phyloP scores from a whole-genome alignment of 176 grass and related monocot species.

The Hordeum marinum region DNA sequence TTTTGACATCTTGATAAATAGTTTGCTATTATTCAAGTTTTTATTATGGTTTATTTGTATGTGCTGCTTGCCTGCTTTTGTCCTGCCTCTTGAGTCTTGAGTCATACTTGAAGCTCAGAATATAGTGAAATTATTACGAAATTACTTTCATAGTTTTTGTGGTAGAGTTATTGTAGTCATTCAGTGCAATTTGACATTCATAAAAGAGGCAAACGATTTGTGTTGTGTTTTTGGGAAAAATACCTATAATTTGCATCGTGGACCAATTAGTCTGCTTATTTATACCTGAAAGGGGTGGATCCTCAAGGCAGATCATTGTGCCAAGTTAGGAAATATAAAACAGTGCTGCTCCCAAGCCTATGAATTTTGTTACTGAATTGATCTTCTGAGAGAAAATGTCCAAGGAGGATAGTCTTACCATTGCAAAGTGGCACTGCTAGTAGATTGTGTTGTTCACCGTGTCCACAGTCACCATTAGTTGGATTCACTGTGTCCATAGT shows the following conservation, averaged over 20 bases:
- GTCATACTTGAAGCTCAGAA: conserved; percentile 8
- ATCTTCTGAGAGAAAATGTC: not conserved
- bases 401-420: not conserved
- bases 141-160: not conserved
- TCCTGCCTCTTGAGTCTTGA: not conserved
- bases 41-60: not conserved
- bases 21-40: not conserved
- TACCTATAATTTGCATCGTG: not conserved
- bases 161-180: not conserved
- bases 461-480: not conserved
- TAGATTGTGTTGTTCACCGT: not conserved
- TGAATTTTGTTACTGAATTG: not conserved
- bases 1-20: not conserved
- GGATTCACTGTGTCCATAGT: not conserved
- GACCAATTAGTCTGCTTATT: not conserved
- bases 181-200: not conserved
- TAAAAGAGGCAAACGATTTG: not conserved
- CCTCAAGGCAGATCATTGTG: not conserved
- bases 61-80: not conserved
- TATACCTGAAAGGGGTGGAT: conserved; percentile 5
- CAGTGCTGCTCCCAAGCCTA: not conserved
- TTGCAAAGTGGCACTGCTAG: not conserved
- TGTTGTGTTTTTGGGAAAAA: not conserved
- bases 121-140: not conserved
- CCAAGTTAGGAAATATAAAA: not conserved